phyloP scores from a whole-genome alignment of 257 asterid genomes.

The Forsythia suspensa region DNA sequence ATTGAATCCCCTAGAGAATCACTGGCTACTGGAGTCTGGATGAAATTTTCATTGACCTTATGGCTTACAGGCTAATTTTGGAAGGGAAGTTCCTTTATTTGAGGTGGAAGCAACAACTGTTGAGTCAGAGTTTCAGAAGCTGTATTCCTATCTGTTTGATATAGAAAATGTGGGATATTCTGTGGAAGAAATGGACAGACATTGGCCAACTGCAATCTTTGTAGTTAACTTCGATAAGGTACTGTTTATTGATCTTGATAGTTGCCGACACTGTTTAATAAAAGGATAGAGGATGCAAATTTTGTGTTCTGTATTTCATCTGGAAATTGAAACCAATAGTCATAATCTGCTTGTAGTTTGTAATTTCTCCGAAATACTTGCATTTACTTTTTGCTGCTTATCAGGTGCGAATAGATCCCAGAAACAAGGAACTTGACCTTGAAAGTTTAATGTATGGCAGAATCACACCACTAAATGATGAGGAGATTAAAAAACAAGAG shows the following conservation, averaged over 20 bases:
- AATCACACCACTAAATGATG: constrained; percentile 66
- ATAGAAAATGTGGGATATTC: constrained; percentile 59
- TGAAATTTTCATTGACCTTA: constrained; percentile 28
- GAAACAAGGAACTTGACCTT: constrained; percentile 80
- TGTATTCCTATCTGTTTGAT: constrained; percentile 85
- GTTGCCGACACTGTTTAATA: constrained; percentile 4
- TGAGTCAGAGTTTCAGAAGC: constrained; percentile 89
- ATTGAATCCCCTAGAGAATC: constrained; percentile 18
- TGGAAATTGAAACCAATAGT: constrained; percentile 9
- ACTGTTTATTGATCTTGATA: constrained; percentile 23
- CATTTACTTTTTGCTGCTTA: constrained; percentile 11
- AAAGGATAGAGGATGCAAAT: constrained; percentile 9
- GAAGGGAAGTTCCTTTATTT: constrained; percentile 91
- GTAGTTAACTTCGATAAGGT: constrained; percentile 95
- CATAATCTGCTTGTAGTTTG: constrained; percentile 19
- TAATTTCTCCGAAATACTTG: background rate
- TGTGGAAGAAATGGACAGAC: constrained; percentile 74
- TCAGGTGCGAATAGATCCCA: constrained; percentile 92
- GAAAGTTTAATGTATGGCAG: constrained; percentile 80
- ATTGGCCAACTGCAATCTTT: constrained; percentile 86
- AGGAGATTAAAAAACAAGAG: constrained; percentile 89
- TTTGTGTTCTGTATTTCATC: constrained; percentile 14
- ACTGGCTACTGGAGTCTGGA: constrained; percentile 17
- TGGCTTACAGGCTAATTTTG: constrained; percentile 74
- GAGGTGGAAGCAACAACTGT: constrained; percentile 93